phyloP scores from a whole-genome alignment of 2,329 filamentous ascomycete species.

The Acrodontium crateriforme region DNA sequence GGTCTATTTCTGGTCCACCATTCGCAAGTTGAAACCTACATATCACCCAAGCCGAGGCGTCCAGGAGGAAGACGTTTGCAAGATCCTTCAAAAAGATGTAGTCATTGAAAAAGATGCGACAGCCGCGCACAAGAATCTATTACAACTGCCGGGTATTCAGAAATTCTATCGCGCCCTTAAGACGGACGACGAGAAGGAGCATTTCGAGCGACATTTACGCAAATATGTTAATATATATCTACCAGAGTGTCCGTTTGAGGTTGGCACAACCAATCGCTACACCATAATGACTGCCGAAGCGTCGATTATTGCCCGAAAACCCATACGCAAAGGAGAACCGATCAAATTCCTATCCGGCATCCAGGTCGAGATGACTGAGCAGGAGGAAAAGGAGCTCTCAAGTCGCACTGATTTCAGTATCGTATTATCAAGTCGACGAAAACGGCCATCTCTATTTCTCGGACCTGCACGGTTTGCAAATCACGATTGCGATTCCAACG shows the following conservation, averaged over 20 bases:
- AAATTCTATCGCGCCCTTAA: constrained; percentile 52
- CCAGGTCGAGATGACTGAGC: constrained; percentile 79
- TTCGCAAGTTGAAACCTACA: constrained; percentile 82
- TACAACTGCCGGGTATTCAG: constrained; percentile 58
- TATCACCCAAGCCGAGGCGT: constrained; percentile 77
- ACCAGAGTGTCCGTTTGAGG: constrained; percentile 88
- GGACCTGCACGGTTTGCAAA: constrained; percentile 94
- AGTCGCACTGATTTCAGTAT: constrained; percentile 93
- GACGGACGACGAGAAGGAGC: constrained; percentile 66
- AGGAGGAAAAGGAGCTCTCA: constrained; percentile 75
- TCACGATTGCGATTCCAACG: constrained; percentile 91
- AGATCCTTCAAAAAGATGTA: constrained; percentile 49
- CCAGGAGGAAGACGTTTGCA: constrained; percentile 47
- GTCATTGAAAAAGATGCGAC: constrained; percentile 60
- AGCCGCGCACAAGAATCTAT: constrained; percentile 56
- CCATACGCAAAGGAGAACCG: constrained; percentile 67
- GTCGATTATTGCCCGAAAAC: constrained; percentile 64
- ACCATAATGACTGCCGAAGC: constrained; percentile 85
- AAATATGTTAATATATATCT: constrained; percentile 89
- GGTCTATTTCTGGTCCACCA: constrained; percentile 93
- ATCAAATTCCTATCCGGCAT: constrained; percentile 88
- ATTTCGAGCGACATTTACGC: constrained; percentile 72
- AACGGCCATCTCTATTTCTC: constrained; percentile 81
- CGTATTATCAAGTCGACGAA: constrained; percentile 83
- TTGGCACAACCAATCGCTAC: constrained; percentile 86